Percentiles rank a stretch among this genome's conserved stretches.
Conservation (phyloP, 1,284 basidiomycete species). For the Amylostereum chailletii region DNA sequence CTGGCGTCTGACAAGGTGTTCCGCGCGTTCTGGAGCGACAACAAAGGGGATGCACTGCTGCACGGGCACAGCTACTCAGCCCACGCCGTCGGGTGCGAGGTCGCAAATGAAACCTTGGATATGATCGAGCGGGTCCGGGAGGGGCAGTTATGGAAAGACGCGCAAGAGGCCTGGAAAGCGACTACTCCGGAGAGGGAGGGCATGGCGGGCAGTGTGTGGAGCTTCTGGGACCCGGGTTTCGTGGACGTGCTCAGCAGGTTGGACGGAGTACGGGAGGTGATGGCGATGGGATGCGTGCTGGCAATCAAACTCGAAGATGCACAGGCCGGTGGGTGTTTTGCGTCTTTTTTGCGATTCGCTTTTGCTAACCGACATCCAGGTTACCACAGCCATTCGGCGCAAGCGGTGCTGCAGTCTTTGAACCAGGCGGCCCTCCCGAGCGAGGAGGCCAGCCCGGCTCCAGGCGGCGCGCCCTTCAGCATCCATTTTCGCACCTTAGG, state of each 20-base stretch:
- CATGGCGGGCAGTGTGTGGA: constrained; percentile 49
- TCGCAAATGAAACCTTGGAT: constrained; percentile 76
- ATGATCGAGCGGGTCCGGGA: constrained; percentile 46
- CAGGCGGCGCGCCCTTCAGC: constrained; percentile 54
- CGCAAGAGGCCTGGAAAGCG: constrained; percentile 37
- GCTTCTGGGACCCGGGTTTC: constrained; percentile 80
- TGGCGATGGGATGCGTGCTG: constrained; percentile 87
- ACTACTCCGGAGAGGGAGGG: constrained; percentile 6
- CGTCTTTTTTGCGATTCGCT: not conserved
- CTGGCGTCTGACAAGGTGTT: constrained; percentile 79
- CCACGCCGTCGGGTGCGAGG: constrained; percentile 85
- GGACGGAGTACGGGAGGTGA: constrained; percentile 59
- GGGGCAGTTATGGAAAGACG: constrained; percentile 47
- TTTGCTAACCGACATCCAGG: constrained; percentile 27
- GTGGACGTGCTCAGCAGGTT: constrained; percentile 55
- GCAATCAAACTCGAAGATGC: constrained; percentile 69
- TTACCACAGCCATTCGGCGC: constrained; percentile 71
- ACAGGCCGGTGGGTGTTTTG: constrained; percentile 37
- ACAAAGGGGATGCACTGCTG: constrained; percentile 80
- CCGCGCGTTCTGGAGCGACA: constrained; percentile 65
- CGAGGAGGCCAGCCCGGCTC: constrained; percentile 31
- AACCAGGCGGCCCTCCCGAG: constrained; percentile 16
- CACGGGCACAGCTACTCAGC: constrained; percentile 97
- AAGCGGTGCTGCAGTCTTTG: constrained; percentile 47
- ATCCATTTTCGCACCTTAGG: constrained; percentile 89